Evolutionary conservation across 192 early-diverging fungal species (phyloP), one percentile per base, ranked within the genome.

Genomic region (Linnemannia hyalina): DNA sequence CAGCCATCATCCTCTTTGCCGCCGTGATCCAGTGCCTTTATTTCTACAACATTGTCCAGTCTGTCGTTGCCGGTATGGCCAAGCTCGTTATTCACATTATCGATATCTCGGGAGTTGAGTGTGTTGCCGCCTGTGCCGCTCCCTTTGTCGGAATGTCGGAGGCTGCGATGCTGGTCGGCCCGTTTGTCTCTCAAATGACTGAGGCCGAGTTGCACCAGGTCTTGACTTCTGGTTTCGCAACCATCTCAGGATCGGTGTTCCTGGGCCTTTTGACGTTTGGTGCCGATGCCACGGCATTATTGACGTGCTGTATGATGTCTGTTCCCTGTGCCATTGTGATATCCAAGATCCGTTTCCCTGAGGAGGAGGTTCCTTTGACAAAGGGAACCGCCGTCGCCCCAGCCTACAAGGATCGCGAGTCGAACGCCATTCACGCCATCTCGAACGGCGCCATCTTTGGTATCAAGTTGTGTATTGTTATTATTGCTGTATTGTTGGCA

Each of bases 271-370:
- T 94, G 75, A 81, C 89, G 41, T 83, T 95, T 82, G 95, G 95
- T 46, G 93, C 94, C 10, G 79, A 89, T 75, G 84, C 91, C 8
- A 83, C 89, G 20, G 90, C 92, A 77, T 83, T 97, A 41, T 91
- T 97, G 77, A 95, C 96, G 0, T 91, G 95, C 1, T 97, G 96
- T 83, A 88, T 97, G 89, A 97, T 97, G 96, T 97, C 97, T 23
- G 93, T 97, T 46, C 97, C 97, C 1, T 93, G 93, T 75, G 93
- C 94, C 7, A 77, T 97, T 72, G 91, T 94, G 26, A 89, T 97
- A 36, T 94, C 95, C 89, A 97, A 97, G 91, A 82, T 97, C 70
- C 90, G 95, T 32, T 94, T 93, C 75, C 97, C 97, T 0, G 97
- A 97, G 81, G 92, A 88, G 9, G 95, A 96, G 60, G 92, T 93